Conservation (phyloP, 805 yeast genomes). For the Cyberlindnera mycetangii region DNA sequence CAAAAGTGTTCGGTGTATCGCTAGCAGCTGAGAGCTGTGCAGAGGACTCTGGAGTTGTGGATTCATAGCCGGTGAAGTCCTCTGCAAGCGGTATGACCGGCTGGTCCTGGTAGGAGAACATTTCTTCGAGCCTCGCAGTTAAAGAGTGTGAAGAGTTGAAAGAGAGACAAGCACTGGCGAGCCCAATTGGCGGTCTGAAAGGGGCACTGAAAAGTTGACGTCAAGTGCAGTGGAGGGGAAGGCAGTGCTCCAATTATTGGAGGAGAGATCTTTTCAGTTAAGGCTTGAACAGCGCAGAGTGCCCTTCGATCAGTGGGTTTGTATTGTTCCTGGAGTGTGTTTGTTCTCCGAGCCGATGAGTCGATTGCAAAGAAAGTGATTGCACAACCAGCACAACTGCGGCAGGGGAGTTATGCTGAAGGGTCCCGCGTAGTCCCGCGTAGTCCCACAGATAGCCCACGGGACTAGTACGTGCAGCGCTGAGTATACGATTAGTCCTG, state of each 20-base stretch:
- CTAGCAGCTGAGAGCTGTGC: slow-evolving; percentile 3
- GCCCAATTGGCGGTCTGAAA: not conserved
- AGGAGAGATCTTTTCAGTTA: no score
- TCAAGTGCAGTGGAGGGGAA: no score
- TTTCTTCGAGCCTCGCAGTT: not conserved
- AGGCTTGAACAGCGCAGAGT: no score
- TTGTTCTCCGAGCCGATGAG: not conserved
- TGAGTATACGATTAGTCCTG: no score
- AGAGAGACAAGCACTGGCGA: not conserved
- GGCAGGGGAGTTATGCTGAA: not conserved
- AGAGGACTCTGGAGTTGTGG: slow-evolving; percentile 8
- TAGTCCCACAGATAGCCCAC: no score
- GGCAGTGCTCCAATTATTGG: no score
- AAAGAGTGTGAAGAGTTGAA: no score
- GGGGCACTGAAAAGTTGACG: no score
- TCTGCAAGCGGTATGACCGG: slow-evolving; percentile 8
- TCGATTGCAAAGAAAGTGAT: not conserved
- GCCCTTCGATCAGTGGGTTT: no score
- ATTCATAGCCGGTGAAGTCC: slow-evolving; percentile 8
- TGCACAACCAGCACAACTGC: not conserved
- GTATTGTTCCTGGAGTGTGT: no score
- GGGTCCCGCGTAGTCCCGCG: no score
- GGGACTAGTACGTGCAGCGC: no score
- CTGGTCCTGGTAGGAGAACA: slow-evolving; percentile 9
- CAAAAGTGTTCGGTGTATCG: slow-evolving; percentile 5